Percentiles rank a stretch among this genome's conserved stretches.
These are phyloP conservation scores for Trichoderma hamatum DNA, from an alignment of 2,329 filamentous ascomycete species.

Conservation along the genomic window DNA sequence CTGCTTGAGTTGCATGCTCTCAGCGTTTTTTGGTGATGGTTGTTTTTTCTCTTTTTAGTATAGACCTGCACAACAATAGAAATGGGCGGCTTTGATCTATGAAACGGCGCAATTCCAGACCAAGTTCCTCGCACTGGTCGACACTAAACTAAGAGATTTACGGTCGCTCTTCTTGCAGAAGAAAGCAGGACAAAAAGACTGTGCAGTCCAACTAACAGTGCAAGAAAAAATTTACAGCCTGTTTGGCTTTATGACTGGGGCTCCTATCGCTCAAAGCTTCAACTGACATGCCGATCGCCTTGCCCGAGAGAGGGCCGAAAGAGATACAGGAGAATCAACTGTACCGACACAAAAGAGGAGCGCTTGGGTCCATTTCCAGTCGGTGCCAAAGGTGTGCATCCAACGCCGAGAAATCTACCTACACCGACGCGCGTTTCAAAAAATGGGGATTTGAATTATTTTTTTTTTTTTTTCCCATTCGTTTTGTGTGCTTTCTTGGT, in stretches of 20 bases:
- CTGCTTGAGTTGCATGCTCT: neutral
- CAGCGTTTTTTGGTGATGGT: neutral
- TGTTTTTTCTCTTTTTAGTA: neutral
- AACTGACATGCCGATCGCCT: neutral
- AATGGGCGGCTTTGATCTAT: neutral
- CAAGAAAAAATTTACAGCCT: neutral
- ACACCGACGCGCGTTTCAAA: neutral
- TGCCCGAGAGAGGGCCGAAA: neutral
- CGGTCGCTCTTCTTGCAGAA: neutral
- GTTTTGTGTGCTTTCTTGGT: neutral
- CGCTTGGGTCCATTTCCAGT: neutral
- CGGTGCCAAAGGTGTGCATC: neutral
- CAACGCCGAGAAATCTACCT: neutral
- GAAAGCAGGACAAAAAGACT: neutral
- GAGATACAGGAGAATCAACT: neutral
- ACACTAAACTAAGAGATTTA: neutral
- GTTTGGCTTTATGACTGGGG: neutral
- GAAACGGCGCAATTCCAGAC: neutral
- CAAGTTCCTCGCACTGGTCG: neutral
- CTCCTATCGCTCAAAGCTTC: neutral
- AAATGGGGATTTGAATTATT: neutral
- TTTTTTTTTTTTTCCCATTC: neutral
- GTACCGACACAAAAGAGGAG: neutral
- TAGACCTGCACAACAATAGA: constrained; percentile 9
- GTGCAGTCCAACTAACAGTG: neutral